Conservation (phyloP, 2,329 filamentous ascomycete species). For the Plenodomus biglobosus region DNA sequence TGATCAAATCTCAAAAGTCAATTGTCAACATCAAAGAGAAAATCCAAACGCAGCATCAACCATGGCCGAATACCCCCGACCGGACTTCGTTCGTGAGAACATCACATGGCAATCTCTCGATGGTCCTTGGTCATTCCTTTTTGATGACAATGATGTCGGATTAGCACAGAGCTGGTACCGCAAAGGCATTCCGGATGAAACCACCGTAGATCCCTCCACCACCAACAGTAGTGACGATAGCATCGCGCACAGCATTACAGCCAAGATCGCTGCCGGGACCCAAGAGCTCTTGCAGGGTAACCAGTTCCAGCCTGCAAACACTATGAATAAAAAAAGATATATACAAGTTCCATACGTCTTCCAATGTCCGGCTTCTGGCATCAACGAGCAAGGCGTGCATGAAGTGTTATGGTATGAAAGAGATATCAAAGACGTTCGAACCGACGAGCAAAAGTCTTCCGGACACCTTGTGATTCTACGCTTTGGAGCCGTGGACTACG, state of each 20-base stretch:
- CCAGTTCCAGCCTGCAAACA: constrained; percentile 35
- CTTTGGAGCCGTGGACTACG: constrained; percentile 65
- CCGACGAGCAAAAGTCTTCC: constrained; percentile 44
- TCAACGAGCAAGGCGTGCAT: constrained; percentile 63
- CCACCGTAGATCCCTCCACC: constrained; percentile 27
- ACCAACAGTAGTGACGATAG: constrained; percentile 21
- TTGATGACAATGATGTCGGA: constrained; percentile 65
- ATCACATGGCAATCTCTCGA: constrained; percentile 64
- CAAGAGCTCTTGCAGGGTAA: constrained; percentile 53
- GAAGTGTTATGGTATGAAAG: constrained; percentile 69
- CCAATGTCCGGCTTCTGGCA: constrained; percentile 64
- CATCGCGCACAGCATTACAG: constrained; percentile 45
- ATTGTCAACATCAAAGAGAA: background rate
- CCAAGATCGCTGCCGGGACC: constrained; percentile 55
- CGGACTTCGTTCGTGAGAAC: constrained; percentile 61
- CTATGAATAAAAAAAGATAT: constrained; percentile 50
- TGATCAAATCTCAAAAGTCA: background rate
- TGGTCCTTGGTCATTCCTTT: constrained; percentile 64
- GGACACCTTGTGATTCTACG: constrained; percentile 52
- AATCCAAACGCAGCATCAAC: background rate
- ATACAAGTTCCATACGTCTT: constrained; percentile 68
- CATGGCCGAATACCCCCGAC: constrained; percentile 58
- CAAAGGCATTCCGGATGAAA: constrained; percentile 52
- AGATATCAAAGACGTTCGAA: constrained; percentile 54
- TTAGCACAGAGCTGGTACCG: constrained; percentile 57